Conservation (phyloP, 2,329 filamentous ascomycete genomes). For the Xylariales sp. region DNA sequence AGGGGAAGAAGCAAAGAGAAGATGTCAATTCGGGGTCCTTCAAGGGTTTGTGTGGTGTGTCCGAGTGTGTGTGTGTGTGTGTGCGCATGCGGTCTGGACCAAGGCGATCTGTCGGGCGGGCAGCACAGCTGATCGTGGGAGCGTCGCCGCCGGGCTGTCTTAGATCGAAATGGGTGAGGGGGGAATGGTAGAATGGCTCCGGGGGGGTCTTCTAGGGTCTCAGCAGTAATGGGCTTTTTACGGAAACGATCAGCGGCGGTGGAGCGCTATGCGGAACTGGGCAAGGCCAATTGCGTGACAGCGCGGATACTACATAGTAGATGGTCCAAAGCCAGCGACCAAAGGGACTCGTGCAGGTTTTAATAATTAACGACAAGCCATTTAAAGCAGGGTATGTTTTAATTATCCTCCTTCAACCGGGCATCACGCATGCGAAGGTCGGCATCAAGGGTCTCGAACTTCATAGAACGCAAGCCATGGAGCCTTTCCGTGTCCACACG, state of each 20-base stretch:
- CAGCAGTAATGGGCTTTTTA: neutral
- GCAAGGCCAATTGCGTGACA: conserved; percentile 1
- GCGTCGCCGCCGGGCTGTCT: neutral
- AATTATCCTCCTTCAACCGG: no score
- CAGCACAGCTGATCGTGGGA: conserved; percentile 2
- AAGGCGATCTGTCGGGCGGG: conserved; percentile 1
- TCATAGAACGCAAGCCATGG: no score
- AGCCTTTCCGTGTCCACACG: no score
- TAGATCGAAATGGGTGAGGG: no score
- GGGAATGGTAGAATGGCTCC: no score
- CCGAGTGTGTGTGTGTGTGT: no score
- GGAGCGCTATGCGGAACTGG: neutral
- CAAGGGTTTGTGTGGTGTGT: conserved; percentile 6
- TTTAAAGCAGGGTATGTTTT: no score
- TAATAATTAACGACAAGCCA: neutral
- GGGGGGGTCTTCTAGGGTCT: neutral
- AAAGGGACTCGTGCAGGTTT: neutral
- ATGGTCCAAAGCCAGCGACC: neutral
- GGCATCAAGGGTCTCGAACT: no score
- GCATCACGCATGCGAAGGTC: no score
- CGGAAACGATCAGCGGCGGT: neutral
- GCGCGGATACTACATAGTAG: no score
- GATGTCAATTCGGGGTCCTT: conserved; percentile 2
- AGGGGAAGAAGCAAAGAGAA: conserved; percentile 1
- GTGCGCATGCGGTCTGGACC: conserved; percentile 4